Conservation (phyloP, 148 eudicot genomes). For the Suaeda aralocaspica region DNA sequence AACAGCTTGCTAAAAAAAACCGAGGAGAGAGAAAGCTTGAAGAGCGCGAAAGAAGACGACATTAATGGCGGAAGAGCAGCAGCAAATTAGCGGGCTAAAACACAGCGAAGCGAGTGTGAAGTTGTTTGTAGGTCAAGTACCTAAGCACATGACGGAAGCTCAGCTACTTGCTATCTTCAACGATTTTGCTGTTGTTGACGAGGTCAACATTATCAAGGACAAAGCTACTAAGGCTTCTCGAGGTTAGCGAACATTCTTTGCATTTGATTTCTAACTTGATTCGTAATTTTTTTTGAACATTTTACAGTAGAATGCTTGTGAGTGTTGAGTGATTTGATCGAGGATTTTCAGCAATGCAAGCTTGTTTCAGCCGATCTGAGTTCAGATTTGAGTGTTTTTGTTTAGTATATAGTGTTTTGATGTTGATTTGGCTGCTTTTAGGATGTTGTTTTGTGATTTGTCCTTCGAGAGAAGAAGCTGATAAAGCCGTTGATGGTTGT, state of each 20-base stretch:
- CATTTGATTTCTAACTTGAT: not conserved
- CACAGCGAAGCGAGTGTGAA: conserved; percentile 84
- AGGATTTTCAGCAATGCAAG: conserved; percentile 14
- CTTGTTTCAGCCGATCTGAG: conserved; percentile 11
- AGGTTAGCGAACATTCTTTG: conserved; percentile 35
- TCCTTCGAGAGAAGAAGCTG: conserved; percentile 89
- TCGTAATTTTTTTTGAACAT: not conserved
- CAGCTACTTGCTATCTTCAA: conserved; percentile 63
- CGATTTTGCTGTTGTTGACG: conserved; percentile 69
- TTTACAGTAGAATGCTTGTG: not conserved
- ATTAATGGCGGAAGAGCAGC: conserved; percentile 58
- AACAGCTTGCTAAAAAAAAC: not conserved
- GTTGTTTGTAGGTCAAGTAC: conserved; percentile 96
- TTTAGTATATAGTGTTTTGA: not conserved
- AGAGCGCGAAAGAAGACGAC: conserved; percentile 26
- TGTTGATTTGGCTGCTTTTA: conserved; percentile 22
- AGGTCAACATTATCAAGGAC: conserved; percentile 94
- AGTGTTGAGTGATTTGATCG: conserved; percentile 16
- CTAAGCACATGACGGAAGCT: conserved; percentile 76
- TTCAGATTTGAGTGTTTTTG: not conserved
- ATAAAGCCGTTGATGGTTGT: conserved; percentile 71
- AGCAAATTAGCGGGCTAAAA: conserved; percentile 17
- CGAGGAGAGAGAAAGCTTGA: conserved; percentile 21
- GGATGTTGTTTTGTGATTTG: conserved; percentile 95
- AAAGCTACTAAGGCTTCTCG: conserved; percentile 78